Conservation (phyloP, 2,329 filamentous ascomycete genomes). For the Epichloe festucae region DNA sequence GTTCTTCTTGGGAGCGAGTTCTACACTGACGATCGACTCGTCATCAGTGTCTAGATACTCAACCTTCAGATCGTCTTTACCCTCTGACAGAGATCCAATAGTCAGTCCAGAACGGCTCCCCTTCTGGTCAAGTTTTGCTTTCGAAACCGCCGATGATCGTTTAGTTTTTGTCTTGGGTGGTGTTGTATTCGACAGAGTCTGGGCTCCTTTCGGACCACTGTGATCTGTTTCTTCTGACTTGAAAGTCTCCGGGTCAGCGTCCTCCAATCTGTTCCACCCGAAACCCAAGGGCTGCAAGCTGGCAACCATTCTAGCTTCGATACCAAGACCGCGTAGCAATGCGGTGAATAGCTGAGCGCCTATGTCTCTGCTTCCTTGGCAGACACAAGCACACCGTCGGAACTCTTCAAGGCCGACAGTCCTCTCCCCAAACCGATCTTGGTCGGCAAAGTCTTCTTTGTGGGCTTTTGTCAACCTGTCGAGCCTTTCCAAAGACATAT, state of each 20-base stretch:
- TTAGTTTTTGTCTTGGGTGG: constrained; percentile 2
- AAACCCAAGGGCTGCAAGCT: constrained; percentile 81
- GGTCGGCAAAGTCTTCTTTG: constrained; percentile 47
- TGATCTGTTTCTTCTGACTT: neutral
- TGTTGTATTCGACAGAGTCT: constrained; percentile 3
- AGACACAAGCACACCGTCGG: constrained; percentile 51
- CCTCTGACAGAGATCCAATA: neutral
- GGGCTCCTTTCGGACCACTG: neutral
- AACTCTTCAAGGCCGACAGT: constrained; percentile 57
- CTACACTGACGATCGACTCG: constrained; percentile 45
- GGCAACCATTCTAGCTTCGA: constrained; percentile 73
- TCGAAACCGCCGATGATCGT: neutral
- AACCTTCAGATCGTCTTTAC: constrained; percentile 33
- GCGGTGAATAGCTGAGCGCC: constrained; percentile 85
- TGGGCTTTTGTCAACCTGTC: constrained; percentile 63
- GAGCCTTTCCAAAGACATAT: constrained; percentile 63
- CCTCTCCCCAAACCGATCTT: constrained; percentile 60
- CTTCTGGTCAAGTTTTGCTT: neutral
- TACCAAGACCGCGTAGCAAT: constrained; percentile 62
- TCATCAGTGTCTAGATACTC: constrained; percentile 39
- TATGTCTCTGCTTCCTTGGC: constrained; percentile 73
- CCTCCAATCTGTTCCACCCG: constrained; percentile 79
- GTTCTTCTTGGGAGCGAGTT: constrained; percentile 26
- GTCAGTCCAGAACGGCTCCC: neutral
- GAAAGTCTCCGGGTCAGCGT: constrained; percentile 45